Evolutionary conservation across 192 early-diverging fungal species (phyloP), one percentile per base, ranked within the genome.

Genomic region (Coemansia sp.): DNA sequence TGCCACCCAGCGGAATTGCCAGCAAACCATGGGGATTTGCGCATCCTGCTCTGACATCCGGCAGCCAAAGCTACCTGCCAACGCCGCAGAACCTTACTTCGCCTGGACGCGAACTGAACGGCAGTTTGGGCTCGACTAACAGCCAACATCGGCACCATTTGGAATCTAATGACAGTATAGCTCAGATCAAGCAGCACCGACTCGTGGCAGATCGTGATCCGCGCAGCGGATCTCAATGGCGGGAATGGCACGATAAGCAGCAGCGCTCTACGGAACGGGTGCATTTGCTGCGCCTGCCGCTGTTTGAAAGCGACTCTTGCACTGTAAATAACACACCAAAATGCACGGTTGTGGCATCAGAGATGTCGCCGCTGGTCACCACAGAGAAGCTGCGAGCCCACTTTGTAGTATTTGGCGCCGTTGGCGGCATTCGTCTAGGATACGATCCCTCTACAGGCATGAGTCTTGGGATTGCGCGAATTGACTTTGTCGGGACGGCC

Each of bases 361-460:
- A 60, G 5, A 81, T 83, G 69, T 67, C 75, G 0, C 76, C 75
- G 6, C 68, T 79, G 37, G 67, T 74, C 23, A 83, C 81, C 9
- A 5, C 60, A 8, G 71, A 74, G 47, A 66, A 75, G 40, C 61
- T 83, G 47, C 65, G 70, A 4, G 46, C 67, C 8, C 76, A 76
- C 48, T 79, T 79, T 67, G 50, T 58, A 36, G 28, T 55, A 14
- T 83, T 70, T 49, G 81, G 81, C 5, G 69, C 70, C 5, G 68
- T 83, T 26, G 64, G 66, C 28, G 40, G 58, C 4, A 57, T 83
- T 6, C 66, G 70, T 18, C 60, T 83, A 24, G 81, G 58, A 2
- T 70, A 71, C 38, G 76, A 75, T 40, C 76, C 70, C 23, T 67
- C 70, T 10, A 83, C 82, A 4, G 82, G 82, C 12, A 68, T 71